These are phyloP conservation scores for Musa schizocarpa DNA, from an alignment of 176 grass and related monocot species.

Conservation along the genomic window DNA sequence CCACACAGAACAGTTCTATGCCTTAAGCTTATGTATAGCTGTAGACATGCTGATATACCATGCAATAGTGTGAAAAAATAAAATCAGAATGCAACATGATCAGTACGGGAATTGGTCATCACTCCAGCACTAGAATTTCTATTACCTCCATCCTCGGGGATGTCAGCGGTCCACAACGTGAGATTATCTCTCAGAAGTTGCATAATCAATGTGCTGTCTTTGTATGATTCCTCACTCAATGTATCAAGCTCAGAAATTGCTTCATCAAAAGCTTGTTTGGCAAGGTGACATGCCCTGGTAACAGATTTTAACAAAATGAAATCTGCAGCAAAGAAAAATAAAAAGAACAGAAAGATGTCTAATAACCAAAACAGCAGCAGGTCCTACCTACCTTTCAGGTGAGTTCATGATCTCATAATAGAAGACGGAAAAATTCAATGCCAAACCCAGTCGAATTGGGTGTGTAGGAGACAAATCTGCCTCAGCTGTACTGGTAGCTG, in stretches of 20 bases:
- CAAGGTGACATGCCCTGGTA: slow-evolving; percentile 18
- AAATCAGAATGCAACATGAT: not conserved
- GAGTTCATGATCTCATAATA: slow-evolving; percentile 16
- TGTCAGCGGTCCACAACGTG: slow-evolving; percentile 16
- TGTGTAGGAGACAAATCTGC: slow-evolving; percentile 10
- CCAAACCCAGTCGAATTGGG: slow-evolving; percentile 12
- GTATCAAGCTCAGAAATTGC: slow-evolving; percentile 12
- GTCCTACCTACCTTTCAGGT: not conserved
- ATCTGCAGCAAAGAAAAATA: not conserved
- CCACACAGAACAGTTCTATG: too few species aligned
- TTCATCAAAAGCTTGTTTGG: slow-evolving; percentile 20
- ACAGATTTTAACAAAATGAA: not conserved
- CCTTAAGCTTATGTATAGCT: too few species aligned
- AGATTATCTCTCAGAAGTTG: slow-evolving; percentile 22
- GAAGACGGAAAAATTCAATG: slow-evolving; percentile 15
- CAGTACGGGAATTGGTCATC: too few species aligned
- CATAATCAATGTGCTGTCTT: slow-evolving; percentile 19
- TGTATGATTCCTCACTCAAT: not conserved
- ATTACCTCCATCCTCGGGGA: slow-evolving; percentile 23
- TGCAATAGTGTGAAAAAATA: not conserved
- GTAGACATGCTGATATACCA: not conserved
- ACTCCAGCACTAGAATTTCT: not conserved
- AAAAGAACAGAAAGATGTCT: not conserved
- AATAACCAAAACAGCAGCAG: too few species aligned
- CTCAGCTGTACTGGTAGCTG: slow-evolving; percentile 9